A percentile compares a stretch with the other conserved stretches of the same genome.
Evolutionary conservation across 345 rosid genomes (phyloP).

Genomic region (Gossypium herbaceum): DNA sequence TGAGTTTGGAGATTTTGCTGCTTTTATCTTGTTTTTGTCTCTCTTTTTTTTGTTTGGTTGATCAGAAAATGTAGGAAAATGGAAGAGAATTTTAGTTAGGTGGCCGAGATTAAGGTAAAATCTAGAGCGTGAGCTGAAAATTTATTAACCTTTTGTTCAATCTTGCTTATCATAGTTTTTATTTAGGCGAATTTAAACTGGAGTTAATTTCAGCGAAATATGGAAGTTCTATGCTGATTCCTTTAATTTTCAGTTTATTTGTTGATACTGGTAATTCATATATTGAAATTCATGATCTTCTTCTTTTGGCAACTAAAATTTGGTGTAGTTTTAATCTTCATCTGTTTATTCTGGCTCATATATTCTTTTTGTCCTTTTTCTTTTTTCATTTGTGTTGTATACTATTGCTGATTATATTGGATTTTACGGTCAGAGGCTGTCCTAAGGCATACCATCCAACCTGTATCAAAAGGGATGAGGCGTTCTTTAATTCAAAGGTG

Average conservation of each 20-base stretch:
- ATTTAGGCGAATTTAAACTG: background rate
- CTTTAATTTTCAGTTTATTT: background rate
- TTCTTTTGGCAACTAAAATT: too few relatives aligned
- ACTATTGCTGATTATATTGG: conserved; percentile 16
- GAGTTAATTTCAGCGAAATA: background rate
- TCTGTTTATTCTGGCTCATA: background rate
- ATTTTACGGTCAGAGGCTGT: conserved; percentile 61
- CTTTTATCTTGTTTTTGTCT: background rate
- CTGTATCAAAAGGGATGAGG: conserved; percentile 86
- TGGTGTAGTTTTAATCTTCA: too few relatives aligned
- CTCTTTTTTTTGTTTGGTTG: background rate
- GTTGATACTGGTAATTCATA: background rate
- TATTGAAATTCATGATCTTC: background rate
- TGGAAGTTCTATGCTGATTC: background rate
- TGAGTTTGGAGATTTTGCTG: conserved; percentile 27
- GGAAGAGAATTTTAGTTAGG: background rate
- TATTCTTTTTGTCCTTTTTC: background rate
- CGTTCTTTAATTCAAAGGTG: conserved; percentile 75
- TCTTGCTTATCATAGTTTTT: background rate
- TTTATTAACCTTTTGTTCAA: background rate
- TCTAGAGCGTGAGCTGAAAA: background rate
- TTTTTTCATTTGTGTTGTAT: conserved; percentile 5
- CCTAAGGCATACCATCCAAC: conserved; percentile 98
- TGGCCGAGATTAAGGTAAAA: background rate
- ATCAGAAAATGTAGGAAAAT: background rate